Evolutionary conservation across 2,329 filamentous ascomycete species (phyloP), one percentile per base, ranked within the genome.

Genomic region (Fusarium austroafricanum): DNA sequence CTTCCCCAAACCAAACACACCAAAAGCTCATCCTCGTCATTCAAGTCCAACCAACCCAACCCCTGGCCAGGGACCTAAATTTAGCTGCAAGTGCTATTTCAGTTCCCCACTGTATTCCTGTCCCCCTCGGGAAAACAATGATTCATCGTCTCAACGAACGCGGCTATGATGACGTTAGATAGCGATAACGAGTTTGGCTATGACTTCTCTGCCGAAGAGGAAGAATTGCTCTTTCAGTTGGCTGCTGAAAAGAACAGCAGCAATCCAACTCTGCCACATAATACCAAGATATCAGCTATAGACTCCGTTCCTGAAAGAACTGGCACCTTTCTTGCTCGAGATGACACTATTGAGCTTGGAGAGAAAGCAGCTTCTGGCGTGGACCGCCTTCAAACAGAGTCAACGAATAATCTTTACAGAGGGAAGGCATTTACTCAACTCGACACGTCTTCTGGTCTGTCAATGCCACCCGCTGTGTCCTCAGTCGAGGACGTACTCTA

Each of bases 131-230:
- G 43, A 35, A 57, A 55, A 60, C 55, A 68, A 73, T 75, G 70
- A 75, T 67, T 72, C 61, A 67, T 67, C 52, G 55, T 33, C 50
- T 50, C 55, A 11, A 55, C 51, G 28, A 40, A 29, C 10, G 44
- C 58, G 56, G 33, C 56, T 58, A 35, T 45, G 46, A 73, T 70
- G 65, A 65, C 60, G 37, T 56, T 55, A 58, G 78, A 80, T 62
- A 77, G 74, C 63, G 79, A 82, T 65, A 78, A 76, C 68, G 81
- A 84, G 42, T 85, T 82, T 73, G 81, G 78, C 58, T 84, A 83
- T 70, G 80, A 84, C 66, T 76, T 84, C 42, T 81, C 82, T 4
- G 65, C 75, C 2, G 83, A 85, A 28, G 83, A 86, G 29, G 83
- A 75, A 44, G 67, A 86, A 60, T 69, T 80, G 39, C 63, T 81